A percentile compares a stretch with the other conserved stretches of the same genome.
These are phyloP conservation scores for Chrysoporthe puriensis DNA, from an alignment of 2,329 filamentous ascomycete species.

Conservation along the genomic window DNA sequence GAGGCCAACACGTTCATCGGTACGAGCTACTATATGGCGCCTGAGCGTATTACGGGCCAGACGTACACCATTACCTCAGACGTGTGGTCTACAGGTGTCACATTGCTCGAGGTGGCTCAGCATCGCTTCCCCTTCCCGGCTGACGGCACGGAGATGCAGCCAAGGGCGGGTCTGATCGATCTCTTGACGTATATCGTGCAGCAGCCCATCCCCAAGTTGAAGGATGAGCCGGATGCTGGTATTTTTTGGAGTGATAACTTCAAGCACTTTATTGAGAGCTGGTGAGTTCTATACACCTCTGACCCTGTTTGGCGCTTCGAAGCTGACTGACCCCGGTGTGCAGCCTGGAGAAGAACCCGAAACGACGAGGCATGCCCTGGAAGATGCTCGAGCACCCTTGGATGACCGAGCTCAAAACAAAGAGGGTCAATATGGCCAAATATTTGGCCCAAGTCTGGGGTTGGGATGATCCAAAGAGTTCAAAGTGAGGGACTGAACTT, in stretches of 20 bases:
- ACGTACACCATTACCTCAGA: constrained; percentile 98
- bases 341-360: constrained; percentile 92
- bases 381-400: constrained; percentile 98
- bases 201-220: constrained; percentile 91
- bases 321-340: constrained; percentile 27
- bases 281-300: constrained; percentile 66
- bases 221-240: constrained; percentile 87
- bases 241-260: constrained; percentile 97
- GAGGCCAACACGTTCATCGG: constrained; percentile 99
- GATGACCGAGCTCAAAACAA: constrained; percentile 95
- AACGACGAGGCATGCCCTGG: constrained; percentile 89
- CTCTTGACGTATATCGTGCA: constrained; percentile 96
- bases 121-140: constrained; percentile 98
- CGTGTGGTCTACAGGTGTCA: constrained; percentile 97
- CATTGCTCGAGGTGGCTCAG: constrained; percentile 97
- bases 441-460: constrained; percentile 97
- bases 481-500: constrained; percentile 13
- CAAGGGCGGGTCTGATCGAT: constrained; percentile 89
- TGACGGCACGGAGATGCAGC: constrained; percentile 94
- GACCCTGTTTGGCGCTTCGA: neutral
- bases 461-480: constrained; percentile 63
- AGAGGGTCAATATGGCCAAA: constrained; percentile 96
- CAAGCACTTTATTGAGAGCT: constrained; percentile 99
- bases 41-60: constrained; percentile 95
- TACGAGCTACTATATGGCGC: constrained; percentile 99